phyloP scores from a whole-genome alignment of 2,329 filamentous ascomycete species.

The Ascochyta clinopodiicola region DNA sequence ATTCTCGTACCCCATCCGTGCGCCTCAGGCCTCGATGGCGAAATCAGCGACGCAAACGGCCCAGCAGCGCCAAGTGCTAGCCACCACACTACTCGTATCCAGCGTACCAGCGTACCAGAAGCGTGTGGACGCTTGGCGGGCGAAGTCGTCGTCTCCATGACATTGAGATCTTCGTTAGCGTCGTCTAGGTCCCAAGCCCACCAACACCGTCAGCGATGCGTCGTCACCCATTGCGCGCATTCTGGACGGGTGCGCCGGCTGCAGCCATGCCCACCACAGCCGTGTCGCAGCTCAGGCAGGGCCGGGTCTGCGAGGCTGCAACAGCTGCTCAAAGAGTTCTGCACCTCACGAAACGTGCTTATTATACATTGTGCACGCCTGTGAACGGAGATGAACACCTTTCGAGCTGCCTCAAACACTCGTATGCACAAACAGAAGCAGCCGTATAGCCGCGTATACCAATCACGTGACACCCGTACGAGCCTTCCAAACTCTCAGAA shows the following conservation, averaged over 20 bases:
- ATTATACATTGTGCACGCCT: too few species aligned
- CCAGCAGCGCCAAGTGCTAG: not conserved
- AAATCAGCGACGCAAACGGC: not conserved
- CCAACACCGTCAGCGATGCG: slow-evolving; percentile 5
- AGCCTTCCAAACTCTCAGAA: not conserved
- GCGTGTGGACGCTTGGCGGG: not conserved
- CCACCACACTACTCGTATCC: not conserved
- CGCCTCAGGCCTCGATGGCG: not conserved
- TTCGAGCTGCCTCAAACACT: not conserved
- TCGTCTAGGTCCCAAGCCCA: slow-evolving; percentile 9
- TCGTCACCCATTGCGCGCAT: slow-evolving; percentile 20
- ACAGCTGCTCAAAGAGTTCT: not conserved
- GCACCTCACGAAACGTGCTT: not conserved
- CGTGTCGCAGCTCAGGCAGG: not conserved
- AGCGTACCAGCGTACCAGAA: not conserved
- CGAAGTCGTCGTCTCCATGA: slow-evolving; percentile 6
- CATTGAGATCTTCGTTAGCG: slow-evolving; percentile 16
- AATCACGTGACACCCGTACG: slow-evolving; percentile 4
- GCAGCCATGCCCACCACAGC: slow-evolving; percentile 5
- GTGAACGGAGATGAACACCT: not conserved
- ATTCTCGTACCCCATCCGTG: slow-evolving; percentile 9
- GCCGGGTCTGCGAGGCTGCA: too few species aligned
- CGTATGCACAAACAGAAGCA: not conserved
- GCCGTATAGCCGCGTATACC: too few species aligned
- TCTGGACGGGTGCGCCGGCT: slow-evolving; percentile 4